A percentile compares a stretch with the other conserved stretches of the same genome.
Conservation (phyloP, 1,284 basidiomycete species). For the Leccinum pachyderme region DNA sequence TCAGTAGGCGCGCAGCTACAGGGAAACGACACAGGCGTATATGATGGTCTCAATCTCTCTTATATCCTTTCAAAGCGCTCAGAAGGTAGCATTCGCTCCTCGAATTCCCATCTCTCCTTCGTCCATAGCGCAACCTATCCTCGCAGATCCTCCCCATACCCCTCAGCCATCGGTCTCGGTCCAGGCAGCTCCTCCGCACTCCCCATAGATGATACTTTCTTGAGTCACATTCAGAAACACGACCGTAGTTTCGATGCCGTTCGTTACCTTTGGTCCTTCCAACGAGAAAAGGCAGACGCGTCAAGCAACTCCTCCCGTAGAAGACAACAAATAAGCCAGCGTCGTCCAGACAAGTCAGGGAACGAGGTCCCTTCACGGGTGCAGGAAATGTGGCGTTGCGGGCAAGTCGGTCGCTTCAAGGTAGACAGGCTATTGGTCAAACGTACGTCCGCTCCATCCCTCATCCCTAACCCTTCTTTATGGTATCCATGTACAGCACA, state of each 20-base stretch:
- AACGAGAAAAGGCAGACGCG: constrained; percentile 49
- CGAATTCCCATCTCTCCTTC: constrained; percentile 38
- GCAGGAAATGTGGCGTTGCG: constrained; percentile 68
- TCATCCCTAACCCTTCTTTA: not conserved
- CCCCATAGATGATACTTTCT: constrained; percentile 59
- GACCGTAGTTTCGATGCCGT: constrained; percentile 48
- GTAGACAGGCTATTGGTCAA: constrained; percentile 50
- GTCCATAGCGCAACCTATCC: constrained; percentile 23
- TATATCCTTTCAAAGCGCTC: constrained; percentile 41
- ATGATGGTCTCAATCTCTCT: constrained; percentile 42
- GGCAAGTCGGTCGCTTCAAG: constrained; percentile 62
- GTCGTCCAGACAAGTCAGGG: constrained; percentile 24
- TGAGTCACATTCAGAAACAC: constrained; percentile 46
- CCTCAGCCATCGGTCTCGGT: constrained; percentile 34
- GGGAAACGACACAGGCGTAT: constrained; percentile 20
- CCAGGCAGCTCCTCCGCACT: constrained; percentile 52
- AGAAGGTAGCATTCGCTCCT: constrained; percentile 32
- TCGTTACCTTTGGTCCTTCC: constrained; percentile 62
- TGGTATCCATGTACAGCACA: constrained; percentile 13
- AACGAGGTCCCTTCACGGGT: constrained; percentile 46
- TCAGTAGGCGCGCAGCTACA: constrained; percentile 29
- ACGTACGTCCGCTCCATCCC: constrained; percentile 39
- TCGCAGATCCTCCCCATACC: constrained; percentile 16
- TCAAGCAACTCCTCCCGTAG: constrained; percentile 19
- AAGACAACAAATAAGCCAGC: constrained; percentile 14